phyloP scores from a whole-genome alignment of 78 protist genomes.

The Dictyostelium purpureum region DNA sequence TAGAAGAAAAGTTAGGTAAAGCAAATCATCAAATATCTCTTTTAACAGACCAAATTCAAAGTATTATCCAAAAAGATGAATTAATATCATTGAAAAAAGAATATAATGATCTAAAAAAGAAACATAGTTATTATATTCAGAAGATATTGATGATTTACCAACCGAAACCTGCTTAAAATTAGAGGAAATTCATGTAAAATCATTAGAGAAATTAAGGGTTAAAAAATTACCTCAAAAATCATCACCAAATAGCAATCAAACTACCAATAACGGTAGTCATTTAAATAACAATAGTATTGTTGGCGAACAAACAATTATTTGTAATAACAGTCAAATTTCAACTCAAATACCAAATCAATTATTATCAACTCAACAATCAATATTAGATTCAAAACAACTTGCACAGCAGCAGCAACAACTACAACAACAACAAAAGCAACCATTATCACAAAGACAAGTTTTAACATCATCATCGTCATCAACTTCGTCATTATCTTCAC shows the following conservation, averaged over 20 bases:
- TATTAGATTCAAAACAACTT: neutral
- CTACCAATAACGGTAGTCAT: no score
- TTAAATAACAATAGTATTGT: no score
- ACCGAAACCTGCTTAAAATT: conserved; percentile 2
- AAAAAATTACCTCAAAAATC: neutral
- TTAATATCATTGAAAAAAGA: neutral
- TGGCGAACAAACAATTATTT: neutral
- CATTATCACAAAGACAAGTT: neutral
- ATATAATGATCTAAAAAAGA: neutral
- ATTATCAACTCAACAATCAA: neutral
- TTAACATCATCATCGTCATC: neutral
- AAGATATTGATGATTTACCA: conserved; percentile 21
- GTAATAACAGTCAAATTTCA: neutral
- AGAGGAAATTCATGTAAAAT: conserved; percentile 28
- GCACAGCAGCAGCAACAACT: conserved; percentile 1
- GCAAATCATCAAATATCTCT: neutral
- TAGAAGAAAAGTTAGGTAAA: conserved; percentile 34
- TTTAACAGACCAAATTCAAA: conserved; percentile 25
- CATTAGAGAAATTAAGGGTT: conserved; percentile 30
- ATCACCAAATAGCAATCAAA: neutral
- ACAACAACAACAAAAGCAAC: neutral
- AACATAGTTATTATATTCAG: neutral
- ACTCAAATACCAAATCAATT: neutral
- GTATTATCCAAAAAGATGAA: neutral
- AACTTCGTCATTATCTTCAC: neutral